Base-by-base conservation (phyloP, 176 grass and related monocot genomes). In the Lolium rigidum region DNA sequence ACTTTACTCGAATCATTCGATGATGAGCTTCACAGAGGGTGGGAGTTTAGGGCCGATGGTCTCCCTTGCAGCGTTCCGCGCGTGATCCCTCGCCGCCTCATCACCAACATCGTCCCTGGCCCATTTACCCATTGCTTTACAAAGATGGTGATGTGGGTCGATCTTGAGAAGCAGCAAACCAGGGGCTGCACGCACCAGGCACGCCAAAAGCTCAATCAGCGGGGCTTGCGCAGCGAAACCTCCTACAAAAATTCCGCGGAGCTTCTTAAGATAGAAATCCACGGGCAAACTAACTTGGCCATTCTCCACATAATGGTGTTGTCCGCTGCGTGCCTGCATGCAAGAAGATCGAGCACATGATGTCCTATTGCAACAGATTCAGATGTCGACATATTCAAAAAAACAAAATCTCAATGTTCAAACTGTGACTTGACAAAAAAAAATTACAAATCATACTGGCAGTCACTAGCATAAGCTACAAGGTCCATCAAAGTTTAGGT, bases 111-210 rank as follows among this genome's bases (percentile, higher is more conserved):
- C 47, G 47, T 75, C 72, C 47, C 47, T 75, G 47, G 52, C 21
- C 46, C 22, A 75, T 9, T 14, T 9, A 49, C 22, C 22, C 72
- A 75, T 24, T 25, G 0, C 47, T 52, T 17, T 28, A 1, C 72
- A 75, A 49, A 26, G 72, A 75, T 75, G 72, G 72, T 18, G 72
- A 25, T 51, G 21, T 15, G 72, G 72, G 24, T 75, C 48, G 72
- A 75, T 51, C 6, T 51, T 14, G 46, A 74, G 72, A 28, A 4
- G 26, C 46, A 22, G 15, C 22, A 49, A 51, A 4, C 46, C 1
- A 14, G 21, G 1, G 72, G 46, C 46, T 0, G 13, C 13, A 14
- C 22, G 47, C 72, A 52, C 47, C 72, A 75, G 14, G 47, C 14
- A 52, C 14, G 7, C 72, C 72, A 75, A 31, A 14, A 75, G 72